A percentile compares a stretch with the other conserved stretches of the same genome.
These are phyloP conservation scores for Rhytidiadelphus loreus DNA, from an alignment of 225 moss, liverwort and hornwort genomes.

Conservation along the genomic window DNA sequence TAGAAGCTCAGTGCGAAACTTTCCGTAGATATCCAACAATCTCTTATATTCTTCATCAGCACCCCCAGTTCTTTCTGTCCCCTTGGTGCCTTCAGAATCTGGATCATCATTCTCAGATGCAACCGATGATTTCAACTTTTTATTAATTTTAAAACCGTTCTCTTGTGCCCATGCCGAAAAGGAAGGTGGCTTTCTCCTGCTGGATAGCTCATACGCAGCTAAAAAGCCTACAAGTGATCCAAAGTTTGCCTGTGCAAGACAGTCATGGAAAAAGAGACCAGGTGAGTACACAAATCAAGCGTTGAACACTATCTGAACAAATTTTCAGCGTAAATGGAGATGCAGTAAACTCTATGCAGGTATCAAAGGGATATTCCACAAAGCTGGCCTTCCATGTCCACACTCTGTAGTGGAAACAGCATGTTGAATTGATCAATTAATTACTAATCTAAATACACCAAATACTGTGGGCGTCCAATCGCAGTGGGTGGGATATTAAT, in stretches of 20 bases:
- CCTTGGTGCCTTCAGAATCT: neutral
- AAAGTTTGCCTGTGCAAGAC: slow-evolving; percentile 42
- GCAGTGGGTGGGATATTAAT: neutral
- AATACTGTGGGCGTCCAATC: neutral
- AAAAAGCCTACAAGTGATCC: slow-evolving; percentile 61
- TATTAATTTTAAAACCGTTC: slow-evolving; percentile 16
- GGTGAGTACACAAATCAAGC: neutral
- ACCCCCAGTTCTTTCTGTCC: neutral
- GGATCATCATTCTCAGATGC: slow-evolving; percentile 3
- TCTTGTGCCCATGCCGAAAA: slow-evolving; percentile 48
- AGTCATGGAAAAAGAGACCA: neutral
- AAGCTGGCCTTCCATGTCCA: neutral
- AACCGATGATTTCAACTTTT: slow-evolving; percentile 7
- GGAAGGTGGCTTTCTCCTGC: slow-evolving; percentile 40
- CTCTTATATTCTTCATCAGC: slow-evolving; percentile 32
- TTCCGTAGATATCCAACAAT: slow-evolving; percentile 33
- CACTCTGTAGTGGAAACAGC: neutral
- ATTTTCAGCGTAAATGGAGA: neutral
- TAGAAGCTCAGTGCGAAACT: slow-evolving; percentile 24
- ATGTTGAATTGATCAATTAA: neutral
- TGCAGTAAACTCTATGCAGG: neutral
- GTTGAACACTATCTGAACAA: neutral
- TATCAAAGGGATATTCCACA: neutral
- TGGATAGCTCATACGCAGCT: slow-evolving; percentile 57
- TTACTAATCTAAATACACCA: neutral